Evolutionary conservation across 768 basidiomycete species (phyloP).

Genomic region (Lepiota brunneoincarnata): DNA sequence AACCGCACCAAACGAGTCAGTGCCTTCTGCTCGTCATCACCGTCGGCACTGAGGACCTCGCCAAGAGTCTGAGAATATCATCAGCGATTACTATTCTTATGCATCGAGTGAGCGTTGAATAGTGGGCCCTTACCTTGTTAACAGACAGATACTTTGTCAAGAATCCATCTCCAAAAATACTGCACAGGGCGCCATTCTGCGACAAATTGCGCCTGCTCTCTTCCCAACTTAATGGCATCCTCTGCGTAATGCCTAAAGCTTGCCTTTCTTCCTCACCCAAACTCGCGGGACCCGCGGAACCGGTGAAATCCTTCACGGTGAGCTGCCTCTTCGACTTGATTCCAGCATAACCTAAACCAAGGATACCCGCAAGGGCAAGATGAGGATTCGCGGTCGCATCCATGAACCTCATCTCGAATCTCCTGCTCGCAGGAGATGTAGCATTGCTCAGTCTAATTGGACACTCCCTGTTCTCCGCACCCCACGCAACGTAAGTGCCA

Average conservation of each 20-base stretch:
- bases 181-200: conserved; percentile 32
- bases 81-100: not conserved
- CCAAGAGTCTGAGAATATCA: not conserved
- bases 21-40: conserved; percentile 1
- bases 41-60: not conserved
- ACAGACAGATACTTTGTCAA: conserved; percentile 43
- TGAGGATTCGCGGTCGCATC: conserved; percentile 69
- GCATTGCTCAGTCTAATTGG: conserved; percentile 58
- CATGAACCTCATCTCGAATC: conserved; percentile 60
- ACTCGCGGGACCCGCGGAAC: conserved; percentile 30
- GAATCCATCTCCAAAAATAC: conserved; percentile 42
- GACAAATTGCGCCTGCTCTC: conserved; percentile 42
- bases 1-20: conserved; percentile 3
- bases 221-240: conserved; percentile 48
- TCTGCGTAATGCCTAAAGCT: conserved; percentile 41
- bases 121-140: conserved; percentile 24
- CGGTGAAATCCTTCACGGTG: conserved; percentile 31
- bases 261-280: conserved; percentile 44
- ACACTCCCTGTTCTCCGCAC: conserved; percentile 65
- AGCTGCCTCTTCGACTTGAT: conserved; percentile 39
- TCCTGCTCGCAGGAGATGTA: conserved; percentile 41
- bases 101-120: not conserved
- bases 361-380: conserved; percentile 53
- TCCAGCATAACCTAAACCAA: conserved; percentile 54
- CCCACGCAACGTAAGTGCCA: conserved; percentile 70